Evolutionary conservation across 257 asterid species (phyloP), one percentile per base, ranked within the genome.

Genomic region (Solanum gandarillasii): DNA sequence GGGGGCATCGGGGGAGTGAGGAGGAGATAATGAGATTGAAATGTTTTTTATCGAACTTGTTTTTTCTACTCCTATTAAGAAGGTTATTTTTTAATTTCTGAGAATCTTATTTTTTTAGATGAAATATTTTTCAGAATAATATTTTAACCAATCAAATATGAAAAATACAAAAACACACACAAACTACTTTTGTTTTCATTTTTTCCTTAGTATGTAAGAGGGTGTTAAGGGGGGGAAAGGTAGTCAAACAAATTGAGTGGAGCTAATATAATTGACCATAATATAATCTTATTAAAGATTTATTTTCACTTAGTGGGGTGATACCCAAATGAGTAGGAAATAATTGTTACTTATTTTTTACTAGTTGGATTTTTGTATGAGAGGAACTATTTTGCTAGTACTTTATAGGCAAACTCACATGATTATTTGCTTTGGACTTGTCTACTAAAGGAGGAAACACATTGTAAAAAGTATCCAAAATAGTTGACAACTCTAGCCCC

Each of bases 271-370:
- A 70, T 81, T 65, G 89, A 91, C 43, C 88, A 81, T 88, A 71
- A 75, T 81, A 87, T 84, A 91, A 91, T 92, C 85, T 21, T 87
- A 76, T 84, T 87, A 83, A 88, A 90, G 92, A 92, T 88, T 85
- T 89, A 92, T 88, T 85, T 89, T 87, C 29, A 74, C 43, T 87
- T 88, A 46, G 87, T 91, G 91, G 87, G 89, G 94, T 87, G 92
- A 90, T 89, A 86, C 91, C 87, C 86, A 90, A 94, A 92, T 94
- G 95, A 94, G 94, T 92, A 85, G 88, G 88, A 89, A 90, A 93
- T 92, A 82, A 94, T 93, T 91, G 89, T 88, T 72, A 84, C 8
- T 48, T 48, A 48, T 58, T 88, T 68, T 89, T 34, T 39, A 68
- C 90, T 52, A 48, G 35, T 46, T n/a, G 86, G 48, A 41, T 87